Evolutionary conservation across 805 yeast species (phyloP).

Genomic region (Vanderwaltozyma tropicalis): DNA sequence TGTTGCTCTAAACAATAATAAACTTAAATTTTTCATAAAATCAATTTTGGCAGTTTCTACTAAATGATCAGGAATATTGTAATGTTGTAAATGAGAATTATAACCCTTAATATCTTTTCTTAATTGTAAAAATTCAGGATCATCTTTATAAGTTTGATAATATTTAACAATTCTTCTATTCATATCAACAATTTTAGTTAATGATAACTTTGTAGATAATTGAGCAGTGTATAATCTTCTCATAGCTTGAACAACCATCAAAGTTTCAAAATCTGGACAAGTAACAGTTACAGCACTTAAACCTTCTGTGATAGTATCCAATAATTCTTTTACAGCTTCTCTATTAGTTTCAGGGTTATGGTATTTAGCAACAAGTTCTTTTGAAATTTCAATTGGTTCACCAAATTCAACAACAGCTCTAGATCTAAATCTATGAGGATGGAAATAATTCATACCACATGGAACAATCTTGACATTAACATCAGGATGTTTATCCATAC

Average conservation of each 20-base stretch:
- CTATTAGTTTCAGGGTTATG: slow-evolving; percentile 50
- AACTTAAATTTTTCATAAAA: slow-evolving; percentile 37
- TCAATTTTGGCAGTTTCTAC: slow-evolving; percentile 46
- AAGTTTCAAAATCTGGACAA: slow-evolving; percentile 79
- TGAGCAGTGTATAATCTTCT: slow-evolving; percentile 79
- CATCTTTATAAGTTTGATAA: slow-evolving; percentile 60
- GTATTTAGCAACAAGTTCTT: slow-evolving; percentile 55
- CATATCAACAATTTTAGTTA: slow-evolving; percentile 81
- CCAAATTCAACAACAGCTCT: slow-evolving; percentile 96
- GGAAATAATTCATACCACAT: slow-evolving; percentile 95
- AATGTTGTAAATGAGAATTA: slow-evolving; percentile 61
- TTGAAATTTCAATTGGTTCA: slow-evolving; percentile 60
- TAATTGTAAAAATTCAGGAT: slow-evolving; percentile 53
- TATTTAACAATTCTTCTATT: slow-evolving; percentile 81
- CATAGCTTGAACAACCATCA: slow-evolving; percentile 85
- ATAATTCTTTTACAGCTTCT: slow-evolving; percentile 61
- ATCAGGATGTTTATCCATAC: slow-evolving; percentile 67
- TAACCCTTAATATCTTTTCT: slow-evolving; percentile 57
- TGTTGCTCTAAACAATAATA: slow-evolving; percentile 47
- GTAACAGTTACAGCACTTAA: slow-evolving; percentile 78
- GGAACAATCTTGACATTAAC: slow-evolving; percentile 83
- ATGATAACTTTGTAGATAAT: slow-evolving; percentile 57
- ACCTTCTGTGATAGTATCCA: slow-evolving; percentile 62
- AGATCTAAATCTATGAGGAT: slow-evolving; percentile 89
- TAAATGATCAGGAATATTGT: slow-evolving; percentile 43